Evolutionary conservation across 2,329 filamentous ascomycete species (phyloP).

Genomic region (Aspergillus tamarii): DNA sequence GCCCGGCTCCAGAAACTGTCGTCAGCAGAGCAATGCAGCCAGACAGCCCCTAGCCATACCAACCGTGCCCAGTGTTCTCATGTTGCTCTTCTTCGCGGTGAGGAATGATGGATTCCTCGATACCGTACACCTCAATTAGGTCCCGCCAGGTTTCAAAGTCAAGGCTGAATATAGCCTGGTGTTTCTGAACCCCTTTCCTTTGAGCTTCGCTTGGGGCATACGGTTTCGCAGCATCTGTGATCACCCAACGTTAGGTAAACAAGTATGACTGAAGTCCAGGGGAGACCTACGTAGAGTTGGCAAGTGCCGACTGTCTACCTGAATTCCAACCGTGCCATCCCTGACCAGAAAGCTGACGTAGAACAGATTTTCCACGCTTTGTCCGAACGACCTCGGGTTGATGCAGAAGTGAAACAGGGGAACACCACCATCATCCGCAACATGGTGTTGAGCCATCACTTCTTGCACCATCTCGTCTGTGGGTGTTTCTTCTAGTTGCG

Average conservation of each 20-base stretch:
- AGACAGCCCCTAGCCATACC: constrained; percentile 61
- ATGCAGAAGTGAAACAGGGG: constrained; percentile 84
- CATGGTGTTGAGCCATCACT: constrained; percentile 66
- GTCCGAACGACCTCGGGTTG: constrained; percentile 87
- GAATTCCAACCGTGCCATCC: constrained; percentile 78
- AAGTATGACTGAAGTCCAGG: constrained; percentile 4
- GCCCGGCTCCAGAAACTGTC: neutral
- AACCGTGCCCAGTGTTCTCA: constrained; percentile 59
- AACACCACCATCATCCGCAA: constrained; percentile 71
- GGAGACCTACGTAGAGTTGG: constrained; percentile 75
- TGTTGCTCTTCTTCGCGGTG: constrained; percentile 69
- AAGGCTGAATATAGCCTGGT: constrained; percentile 86
- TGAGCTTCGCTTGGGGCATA: constrained; percentile 52
- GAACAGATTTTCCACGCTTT: constrained; percentile 96
- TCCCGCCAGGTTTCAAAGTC: constrained; percentile 83
- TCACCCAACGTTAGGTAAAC: constrained; percentile 20
- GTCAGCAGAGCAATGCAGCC: neutral
- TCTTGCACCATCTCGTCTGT: constrained; percentile 44
- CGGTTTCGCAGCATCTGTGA: constrained; percentile 49
- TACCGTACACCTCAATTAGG: constrained; percentile 74
- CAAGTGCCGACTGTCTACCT: constrained; percentile 70
- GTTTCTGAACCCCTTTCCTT: constrained; percentile 63
- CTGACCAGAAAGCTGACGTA: constrained; percentile 93
- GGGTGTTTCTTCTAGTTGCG: constrained; percentile 32
- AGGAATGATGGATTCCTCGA: constrained; percentile 81